Base-by-base conservation (phyloP, 805 yeast species). In the Jamesozyma lodderae region DNA sequence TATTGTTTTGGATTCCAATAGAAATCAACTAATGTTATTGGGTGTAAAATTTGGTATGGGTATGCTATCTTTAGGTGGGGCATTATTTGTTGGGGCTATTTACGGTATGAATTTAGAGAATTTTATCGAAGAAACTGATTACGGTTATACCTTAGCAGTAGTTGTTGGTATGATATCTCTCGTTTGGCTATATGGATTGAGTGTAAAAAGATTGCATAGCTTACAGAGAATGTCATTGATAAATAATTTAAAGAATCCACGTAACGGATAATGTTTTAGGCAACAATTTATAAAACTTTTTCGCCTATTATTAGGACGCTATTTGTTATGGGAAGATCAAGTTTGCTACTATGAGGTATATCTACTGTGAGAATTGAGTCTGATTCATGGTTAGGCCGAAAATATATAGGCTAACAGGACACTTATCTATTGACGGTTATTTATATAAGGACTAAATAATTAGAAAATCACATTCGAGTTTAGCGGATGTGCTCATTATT, bases 71-170 rank as follows among this genome's bases (percentile, higher is more conserved):
- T 66, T 88, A 52, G 94, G 94, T 2, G 73, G 79, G 13, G 81
- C 92, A 1, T 65, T 94, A 33, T 84, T 83, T 47, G 57, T 85
- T 13, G 92, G 95, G 2, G 81, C 96, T 0, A 65, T 86, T 9
- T 92, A 88, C 59, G 99, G 99, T 25, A 92, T 92, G 98, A 92
- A 92, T 60, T 66, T 92, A 57, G 85, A 82, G 53, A 92, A 90
- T 61, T 87, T 83, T 54, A 79, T 92, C 17, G 99, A 92, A 57
- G 95, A 87, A 40, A 65, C 77, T 1, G 71, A 73, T 39, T 69
- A 71, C 45, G 96, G 96, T 23, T 83, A 86, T 54, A 55, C 58
- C 3, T 56, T 76, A 1, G 71, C 79, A 5, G 57, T 68, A 1
- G 43, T 51, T 1, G 15, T 60, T 2, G 64, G 68, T 0, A 43